A percentile compares a stretch with the other conserved stretches of the same genome.
Evolutionary conservation across 225 moss, liverwort and hornwort genomes (phyloP).

Genomic region (Lunularia cruciata): DNA sequence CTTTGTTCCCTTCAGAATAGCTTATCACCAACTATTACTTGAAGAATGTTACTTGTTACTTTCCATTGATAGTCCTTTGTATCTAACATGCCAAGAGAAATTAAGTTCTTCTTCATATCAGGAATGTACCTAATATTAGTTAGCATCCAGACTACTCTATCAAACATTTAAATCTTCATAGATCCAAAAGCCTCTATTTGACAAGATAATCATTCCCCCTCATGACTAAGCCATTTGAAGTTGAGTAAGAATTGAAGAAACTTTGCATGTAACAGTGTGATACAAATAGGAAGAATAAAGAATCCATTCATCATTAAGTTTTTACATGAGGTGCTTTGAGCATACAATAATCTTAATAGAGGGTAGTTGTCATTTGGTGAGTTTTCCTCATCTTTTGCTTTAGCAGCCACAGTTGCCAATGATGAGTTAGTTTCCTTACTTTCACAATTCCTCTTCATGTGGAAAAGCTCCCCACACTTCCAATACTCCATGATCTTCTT

Average conservation of each 20-base stretch:
- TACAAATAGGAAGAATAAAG: not conserved
- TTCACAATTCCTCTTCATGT: slow-evolving; percentile 1
- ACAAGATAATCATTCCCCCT: slow-evolving; percentile 1
- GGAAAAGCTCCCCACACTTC: not conserved
- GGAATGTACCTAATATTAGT: not conserved
- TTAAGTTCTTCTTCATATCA: slow-evolving; percentile 1
- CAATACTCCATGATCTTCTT: not conserved
- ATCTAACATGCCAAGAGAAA: not conserved
- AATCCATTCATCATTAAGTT: slow-evolving; percentile 1
- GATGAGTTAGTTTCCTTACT: not conserved
- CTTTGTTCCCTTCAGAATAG: not conserved
- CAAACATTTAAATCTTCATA: slow-evolving; percentile 10
- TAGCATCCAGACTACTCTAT: not conserved
- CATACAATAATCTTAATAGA: no score
- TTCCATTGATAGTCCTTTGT: not conserved
- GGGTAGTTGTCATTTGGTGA: no score
- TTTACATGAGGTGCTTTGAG: not conserved
- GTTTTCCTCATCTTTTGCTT: not conserved
- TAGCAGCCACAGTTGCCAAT: not conserved
- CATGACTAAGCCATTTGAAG: not conserved
- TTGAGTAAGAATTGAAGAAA: not conserved
- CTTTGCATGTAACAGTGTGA: slow-evolving; percentile 1
- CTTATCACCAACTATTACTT: not conserved
- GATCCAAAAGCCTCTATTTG: not conserved
- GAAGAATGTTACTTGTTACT: no score